Conservation (phyloP, 2,329 filamentous ascomycete genomes). For the Neofusicoccum umdonicola region DNA sequence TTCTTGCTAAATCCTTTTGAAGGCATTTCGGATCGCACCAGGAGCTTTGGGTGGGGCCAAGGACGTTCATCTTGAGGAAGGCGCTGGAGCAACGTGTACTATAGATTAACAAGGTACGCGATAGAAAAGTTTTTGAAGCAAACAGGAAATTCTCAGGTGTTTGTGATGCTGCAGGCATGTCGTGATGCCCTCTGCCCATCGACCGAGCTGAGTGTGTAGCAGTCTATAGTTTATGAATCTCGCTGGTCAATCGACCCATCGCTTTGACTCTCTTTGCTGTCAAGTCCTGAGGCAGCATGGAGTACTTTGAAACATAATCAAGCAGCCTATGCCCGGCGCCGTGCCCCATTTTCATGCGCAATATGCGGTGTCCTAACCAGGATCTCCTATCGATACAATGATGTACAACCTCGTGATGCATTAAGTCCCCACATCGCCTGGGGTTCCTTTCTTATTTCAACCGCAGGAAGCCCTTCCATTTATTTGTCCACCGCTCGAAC, state of each 20-base stretch:
- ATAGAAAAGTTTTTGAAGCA: neutral
- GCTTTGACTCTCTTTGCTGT: neutral
- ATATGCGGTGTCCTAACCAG: neutral
- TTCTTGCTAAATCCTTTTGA: neutral
- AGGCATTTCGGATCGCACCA: conserved; percentile 1
- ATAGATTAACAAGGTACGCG: conserved; percentile 5
- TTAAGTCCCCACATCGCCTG: neutral
- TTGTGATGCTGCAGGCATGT: no score
- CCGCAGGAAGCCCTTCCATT: conserved; percentile 39
- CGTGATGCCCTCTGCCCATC: no score
- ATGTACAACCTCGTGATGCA: neutral
- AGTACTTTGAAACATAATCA: neutral
- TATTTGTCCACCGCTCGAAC: conserved; percentile 33
- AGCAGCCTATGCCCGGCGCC: neutral
- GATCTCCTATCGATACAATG: neutral
- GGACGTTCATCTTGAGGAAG: neutral
- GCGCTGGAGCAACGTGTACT: conserved; percentile 7
- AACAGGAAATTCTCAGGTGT: neutral
- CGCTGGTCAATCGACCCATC: neutral
- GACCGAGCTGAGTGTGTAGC: no score
- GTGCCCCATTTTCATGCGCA: neutral
- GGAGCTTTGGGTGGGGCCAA: neutral
- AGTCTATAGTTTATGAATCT: no score
- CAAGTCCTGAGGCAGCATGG: neutral
- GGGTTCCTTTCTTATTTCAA: conserved; percentile 21